Evolutionary conservation across 805 yeast species (phyloP).

Genomic region (Lipomyces spencermartinsiae): DNA sequence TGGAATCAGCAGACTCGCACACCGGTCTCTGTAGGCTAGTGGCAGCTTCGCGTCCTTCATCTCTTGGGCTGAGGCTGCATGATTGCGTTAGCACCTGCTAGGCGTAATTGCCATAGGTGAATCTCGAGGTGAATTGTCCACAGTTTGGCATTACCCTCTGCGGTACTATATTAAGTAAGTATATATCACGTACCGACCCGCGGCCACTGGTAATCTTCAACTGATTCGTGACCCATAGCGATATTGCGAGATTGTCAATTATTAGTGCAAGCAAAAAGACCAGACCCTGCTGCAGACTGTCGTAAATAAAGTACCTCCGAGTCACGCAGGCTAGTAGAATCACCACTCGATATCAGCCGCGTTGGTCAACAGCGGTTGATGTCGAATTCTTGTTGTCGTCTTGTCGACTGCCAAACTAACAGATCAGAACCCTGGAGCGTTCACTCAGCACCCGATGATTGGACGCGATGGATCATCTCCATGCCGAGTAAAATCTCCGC

Average conservation of each 20-base stretch:
- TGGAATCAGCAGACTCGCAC: slow-evolving; percentile 70
- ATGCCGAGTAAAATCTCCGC: background rate
- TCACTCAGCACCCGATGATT: background rate
- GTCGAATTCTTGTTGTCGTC: background rate
- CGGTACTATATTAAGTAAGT: background rate
- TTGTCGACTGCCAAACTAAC: background rate
- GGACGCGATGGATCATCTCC: background rate
- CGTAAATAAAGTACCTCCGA: background rate
- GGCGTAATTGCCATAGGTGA: background rate
- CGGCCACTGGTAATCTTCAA: slow-evolving; percentile 35
- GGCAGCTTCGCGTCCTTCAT: slow-evolving; percentile 82
- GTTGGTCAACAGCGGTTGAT: background rate
- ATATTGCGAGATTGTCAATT: background rate
- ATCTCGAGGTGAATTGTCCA: background rate
- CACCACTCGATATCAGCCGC: background rate
- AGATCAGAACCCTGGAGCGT: background rate
- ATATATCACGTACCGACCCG: slow-evolving; percentile 22
- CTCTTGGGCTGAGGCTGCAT: slow-evolving; percentile 77
- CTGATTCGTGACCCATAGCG: slow-evolving; percentile 32
- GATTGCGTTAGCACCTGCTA: background rate
- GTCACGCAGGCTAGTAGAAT: background rate
- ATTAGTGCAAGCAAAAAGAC: background rate
- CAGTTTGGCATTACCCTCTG: background rate
- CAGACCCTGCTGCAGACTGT: background rate
- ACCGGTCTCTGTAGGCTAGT: slow-evolving; percentile 79